phyloP scores from a whole-genome alignment of 2,329 filamentous ascomycete species.

The Neofusicoccum kwambonambiense region DNA sequence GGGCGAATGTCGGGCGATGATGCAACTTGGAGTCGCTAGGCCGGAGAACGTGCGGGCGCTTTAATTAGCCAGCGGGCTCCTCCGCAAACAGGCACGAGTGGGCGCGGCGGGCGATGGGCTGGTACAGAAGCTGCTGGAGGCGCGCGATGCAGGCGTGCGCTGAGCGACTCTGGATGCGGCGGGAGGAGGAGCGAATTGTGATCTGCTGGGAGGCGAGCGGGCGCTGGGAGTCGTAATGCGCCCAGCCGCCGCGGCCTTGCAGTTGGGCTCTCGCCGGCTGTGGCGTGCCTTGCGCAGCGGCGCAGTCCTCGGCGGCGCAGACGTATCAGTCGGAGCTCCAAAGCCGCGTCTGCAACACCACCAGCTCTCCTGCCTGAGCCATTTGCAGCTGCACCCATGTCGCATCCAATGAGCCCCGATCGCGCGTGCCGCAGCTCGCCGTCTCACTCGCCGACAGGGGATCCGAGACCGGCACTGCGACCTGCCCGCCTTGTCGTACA shows the following conservation, averaged over 20 bases:
- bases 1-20: conserved; percentile 23
- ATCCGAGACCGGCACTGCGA: conserved; percentile 2
- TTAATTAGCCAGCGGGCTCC: conserved; percentile 15
- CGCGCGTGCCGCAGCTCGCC: not conserved
- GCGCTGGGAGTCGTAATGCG: conserved; percentile 12
- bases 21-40: conserved; percentile 24
- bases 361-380: not conserved
- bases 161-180: not conserved
- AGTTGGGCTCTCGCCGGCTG: conserved; percentile 12
- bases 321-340: conserved; percentile 10
- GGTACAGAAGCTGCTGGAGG: not conserved
- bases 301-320: conserved; percentile 11
- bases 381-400: conserved; percentile 5
- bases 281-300: conserved; percentile 14
- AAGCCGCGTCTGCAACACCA: conserved; percentile 4
- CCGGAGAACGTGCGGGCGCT: conserved; percentile 14
- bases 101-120: not conserved
- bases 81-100: conserved; percentile 9
- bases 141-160: not conserved
- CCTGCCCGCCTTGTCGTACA: conserved; percentile 6
- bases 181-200: not conserved
- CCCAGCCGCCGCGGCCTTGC: conserved; percentile 6
- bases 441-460: conserved; percentile 7
- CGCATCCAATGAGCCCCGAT: not conserved
- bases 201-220: conserved; percentile 13